Conservation (phyloP, 495 filamentous ascomycete genomes). For the Opeltia flavorubescens region DNA sequence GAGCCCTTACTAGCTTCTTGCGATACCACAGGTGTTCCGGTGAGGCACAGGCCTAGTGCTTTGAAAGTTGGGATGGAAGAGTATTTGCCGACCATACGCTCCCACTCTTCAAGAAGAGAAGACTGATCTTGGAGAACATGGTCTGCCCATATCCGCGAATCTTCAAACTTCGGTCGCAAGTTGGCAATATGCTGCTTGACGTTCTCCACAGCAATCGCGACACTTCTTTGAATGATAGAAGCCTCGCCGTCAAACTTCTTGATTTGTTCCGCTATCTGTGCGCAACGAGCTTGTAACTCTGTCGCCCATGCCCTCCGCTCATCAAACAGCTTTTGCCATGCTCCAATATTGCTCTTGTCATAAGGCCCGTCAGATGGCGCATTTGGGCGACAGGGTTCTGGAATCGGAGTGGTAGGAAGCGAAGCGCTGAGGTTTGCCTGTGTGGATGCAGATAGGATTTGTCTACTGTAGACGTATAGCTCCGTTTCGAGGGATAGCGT, state of each 20-base stretch:
- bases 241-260: slow-evolving; percentile 47
- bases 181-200: slow-evolving; percentile 62
- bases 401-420: slow-evolving; percentile 38
- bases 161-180: slow-evolving; percentile 57
- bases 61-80: slow-evolving; percentile 44
- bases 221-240: slow-evolving; percentile 54
- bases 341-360: slow-evolving; percentile 55
- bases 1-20: slow-evolving; percentile 16
- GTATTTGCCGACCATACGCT: slow-evolving; percentile 47
- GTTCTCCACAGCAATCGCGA: slow-evolving; percentile 67
- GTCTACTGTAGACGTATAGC: slow-evolving; percentile 75
- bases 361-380: slow-evolving; percentile 59
- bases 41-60: slow-evolving; percentile 28
- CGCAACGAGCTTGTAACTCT: slow-evolving; percentile 48
- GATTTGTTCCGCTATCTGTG: slow-evolving; percentile 38
- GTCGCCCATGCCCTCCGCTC: slow-evolving; percentile 62
- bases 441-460: slow-evolving; percentile 34
- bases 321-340: slow-evolving; percentile 74
- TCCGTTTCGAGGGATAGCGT: slow-evolving; percentile 56
- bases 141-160: slow-evolving; percentile 59
- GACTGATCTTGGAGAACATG: slow-evolving; percentile 59
- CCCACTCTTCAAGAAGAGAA: slow-evolving; percentile 49
- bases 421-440: slow-evolving; percentile 21
- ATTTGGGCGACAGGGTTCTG: slow-evolving; percentile 41
- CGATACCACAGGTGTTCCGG: slow-evolving; percentile 15